A percentile compares a stretch with the other conserved stretches of the same genome.
These are phyloP conservation scores for Raffaelea albimanens DNA, from an alignment of 2,329 filamentous ascomycete species.

Conservation along the genomic window DNA sequence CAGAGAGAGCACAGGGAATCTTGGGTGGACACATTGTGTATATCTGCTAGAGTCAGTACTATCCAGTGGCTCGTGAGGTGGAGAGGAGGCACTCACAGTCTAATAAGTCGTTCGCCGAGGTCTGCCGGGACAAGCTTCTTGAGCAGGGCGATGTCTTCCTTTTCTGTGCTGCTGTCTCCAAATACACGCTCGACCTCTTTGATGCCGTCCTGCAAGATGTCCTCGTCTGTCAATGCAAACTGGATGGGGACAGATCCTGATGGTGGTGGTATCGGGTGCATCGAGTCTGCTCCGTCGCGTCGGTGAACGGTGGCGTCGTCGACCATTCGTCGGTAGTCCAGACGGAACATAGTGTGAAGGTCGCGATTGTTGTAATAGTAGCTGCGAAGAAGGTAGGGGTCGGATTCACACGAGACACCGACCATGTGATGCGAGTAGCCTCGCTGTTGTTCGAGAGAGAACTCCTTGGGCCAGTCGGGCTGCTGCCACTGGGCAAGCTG, in stretches of 20 bases:
- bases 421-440: constrained; percentile 16
- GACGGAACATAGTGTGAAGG: constrained; percentile 16
- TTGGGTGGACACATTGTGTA: constrained; percentile 13
- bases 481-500: background rate
- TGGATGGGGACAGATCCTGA: constrained; percentile 12
- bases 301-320: constrained; percentile 9
- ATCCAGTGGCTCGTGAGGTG: no score
- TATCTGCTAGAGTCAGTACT: constrained; percentile 7
- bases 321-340: constrained; percentile 14
- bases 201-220: constrained; percentile 15
- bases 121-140: constrained; percentile 12
- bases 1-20: constrained; percentile 14
- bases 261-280: background rate
- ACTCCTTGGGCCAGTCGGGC: constrained; percentile 9
- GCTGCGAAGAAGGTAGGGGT: constrained; percentile 15
- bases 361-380: constrained; percentile 15
- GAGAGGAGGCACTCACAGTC: constrained; percentile 8
- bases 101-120: constrained; percentile 11
- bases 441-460: constrained; percentile 12
- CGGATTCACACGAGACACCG: constrained; percentile 16
- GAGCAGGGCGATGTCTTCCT: constrained; percentile 11
- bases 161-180: constrained; percentile 8
- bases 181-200: constrained; percentile 11
- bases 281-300: background rate
- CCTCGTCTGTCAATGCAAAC: constrained; percentile 14